These are phyloP conservation scores for Rhododendron simsii DNA, from an alignment of 148 eudicot genomes.

Conservation along the genomic window DNA sequence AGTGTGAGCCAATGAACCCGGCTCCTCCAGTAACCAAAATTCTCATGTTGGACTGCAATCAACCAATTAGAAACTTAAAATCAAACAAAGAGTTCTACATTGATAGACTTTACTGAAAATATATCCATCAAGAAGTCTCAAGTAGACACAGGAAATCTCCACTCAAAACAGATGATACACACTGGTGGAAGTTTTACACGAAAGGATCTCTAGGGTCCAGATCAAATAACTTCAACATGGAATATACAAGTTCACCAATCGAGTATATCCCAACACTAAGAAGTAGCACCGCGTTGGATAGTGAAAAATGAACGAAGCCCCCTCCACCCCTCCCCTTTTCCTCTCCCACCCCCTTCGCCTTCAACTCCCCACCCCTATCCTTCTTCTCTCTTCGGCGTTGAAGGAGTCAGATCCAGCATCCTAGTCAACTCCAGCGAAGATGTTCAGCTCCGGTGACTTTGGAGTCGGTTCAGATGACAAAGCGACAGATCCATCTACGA, in stretches of 20 bases:
- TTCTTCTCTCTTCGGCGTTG: neutral
- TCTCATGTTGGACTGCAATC: constrained; percentile 89
- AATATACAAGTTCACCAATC: neutral
- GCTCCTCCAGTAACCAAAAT: constrained; percentile 96
- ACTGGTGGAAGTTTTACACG: neutral
- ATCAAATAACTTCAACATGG: neutral
- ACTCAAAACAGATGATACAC: neutral
- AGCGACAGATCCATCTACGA: neutral
- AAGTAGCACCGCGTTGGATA: neutral
- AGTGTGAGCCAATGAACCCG: constrained; percentile 97
- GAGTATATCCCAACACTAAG: neutral
- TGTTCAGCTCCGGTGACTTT: neutral
- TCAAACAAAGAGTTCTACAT: neutral
- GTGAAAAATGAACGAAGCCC: neutral
- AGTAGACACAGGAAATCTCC: neutral
- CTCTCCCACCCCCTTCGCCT: neutral
- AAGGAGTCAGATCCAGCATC: neutral
- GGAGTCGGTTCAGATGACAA: neutral
- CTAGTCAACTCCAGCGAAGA: neutral
- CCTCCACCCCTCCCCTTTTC: neutral
- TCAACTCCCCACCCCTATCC: neutral
- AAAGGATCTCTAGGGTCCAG: neutral
- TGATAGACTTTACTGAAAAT: neutral
- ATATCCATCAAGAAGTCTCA: neutral
- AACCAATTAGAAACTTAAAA: neutral